Evolutionary conservation across 2,329 filamentous ascomycete genomes (phyloP).

Genomic region (Sclerotinia minor): DNA sequence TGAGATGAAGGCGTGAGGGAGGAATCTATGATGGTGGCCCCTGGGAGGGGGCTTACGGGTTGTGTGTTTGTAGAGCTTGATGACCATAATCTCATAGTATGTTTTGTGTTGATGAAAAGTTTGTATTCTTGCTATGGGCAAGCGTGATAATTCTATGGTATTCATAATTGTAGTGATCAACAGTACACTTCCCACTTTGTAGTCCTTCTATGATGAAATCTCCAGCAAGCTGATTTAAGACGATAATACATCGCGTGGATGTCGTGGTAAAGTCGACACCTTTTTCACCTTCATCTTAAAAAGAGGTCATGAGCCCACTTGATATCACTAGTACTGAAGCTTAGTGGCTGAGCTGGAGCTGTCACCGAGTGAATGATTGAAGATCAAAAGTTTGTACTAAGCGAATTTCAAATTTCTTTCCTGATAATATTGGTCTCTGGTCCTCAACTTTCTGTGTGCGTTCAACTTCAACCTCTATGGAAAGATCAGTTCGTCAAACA

Average conservation of each 20-base stretch:
- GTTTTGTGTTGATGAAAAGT: background rate
- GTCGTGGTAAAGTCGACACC: fast-evolving
- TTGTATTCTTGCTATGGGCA: background rate
- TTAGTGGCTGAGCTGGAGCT: background rate
- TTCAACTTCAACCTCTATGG: background rate
- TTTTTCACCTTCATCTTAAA: background rate
- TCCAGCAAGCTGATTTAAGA: background rate
- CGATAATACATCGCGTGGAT: no score
- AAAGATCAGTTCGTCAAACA: background rate
- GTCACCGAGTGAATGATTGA: background rate
- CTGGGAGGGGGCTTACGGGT: no score
- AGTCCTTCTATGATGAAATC: background rate
- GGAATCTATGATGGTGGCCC: no score
- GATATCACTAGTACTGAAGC: background rate
- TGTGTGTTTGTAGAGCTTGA: background rate
- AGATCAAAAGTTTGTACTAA: background rate
- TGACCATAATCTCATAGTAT: background rate
- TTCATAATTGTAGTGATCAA: background rate
- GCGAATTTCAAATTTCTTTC: background rate
- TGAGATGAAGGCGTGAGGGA: background rate
- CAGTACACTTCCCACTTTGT: background rate
- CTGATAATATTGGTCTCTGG: background rate
- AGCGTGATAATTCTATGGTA: no score
- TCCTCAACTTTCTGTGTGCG: background rate
- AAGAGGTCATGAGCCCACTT: background rate